These are phyloP conservation scores for Hortiboletus campestris DNA, from an alignment of 768 basidiomycete species.

Conservation along the genomic window DNA sequence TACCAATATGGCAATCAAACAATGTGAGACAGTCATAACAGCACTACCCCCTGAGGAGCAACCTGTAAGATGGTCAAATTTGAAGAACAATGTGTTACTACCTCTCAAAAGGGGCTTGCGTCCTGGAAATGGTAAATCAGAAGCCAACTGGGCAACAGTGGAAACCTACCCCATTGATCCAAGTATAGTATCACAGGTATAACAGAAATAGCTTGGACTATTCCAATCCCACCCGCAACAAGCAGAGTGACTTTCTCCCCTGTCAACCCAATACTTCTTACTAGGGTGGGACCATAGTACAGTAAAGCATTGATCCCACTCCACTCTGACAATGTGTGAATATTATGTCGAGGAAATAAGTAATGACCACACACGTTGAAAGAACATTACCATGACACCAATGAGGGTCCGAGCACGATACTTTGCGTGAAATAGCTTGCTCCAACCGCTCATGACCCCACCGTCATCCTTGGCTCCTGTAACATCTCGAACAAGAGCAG, in stretches of 20 bases:
- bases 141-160: not conserved
- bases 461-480: slow-evolving; percentile 18
- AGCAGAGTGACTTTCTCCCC: slow-evolving; percentile 60
- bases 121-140: slow-evolving; percentile 37
- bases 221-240: slow-evolving; percentile 76
- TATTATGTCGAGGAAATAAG: not conserved
- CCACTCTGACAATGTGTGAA: slow-evolving; percentile 56
- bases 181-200: slow-evolving; percentile 71
- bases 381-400: slow-evolving; percentile 75
- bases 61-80: not conserved
- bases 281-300: slow-evolving; percentile 77
- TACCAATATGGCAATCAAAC: slow-evolving; percentile 64
- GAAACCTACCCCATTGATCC: slow-evolving; percentile 54
- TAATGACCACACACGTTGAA: slow-evolving; percentile 59
- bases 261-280: slow-evolving; percentile 59
- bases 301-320: slow-evolving; percentile 82
- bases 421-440: slow-evolving; percentile 48
- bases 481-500: slow-evolving; percentile 46
- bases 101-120: slow-evolving; percentile 62
- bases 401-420: slow-evolving; percentile 64
- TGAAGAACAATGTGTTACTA: slow-evolving; percentile 11
- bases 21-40: slow-evolving; percentile 63
- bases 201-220: slow-evolving; percentile 75
- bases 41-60: slow-evolving; percentile 48
- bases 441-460: slow-evolving; percentile 44